Evolutionary conservation across 495 filamentous ascomycete species (phyloP).

Genomic region (Penicillium pancosmium): DNA sequence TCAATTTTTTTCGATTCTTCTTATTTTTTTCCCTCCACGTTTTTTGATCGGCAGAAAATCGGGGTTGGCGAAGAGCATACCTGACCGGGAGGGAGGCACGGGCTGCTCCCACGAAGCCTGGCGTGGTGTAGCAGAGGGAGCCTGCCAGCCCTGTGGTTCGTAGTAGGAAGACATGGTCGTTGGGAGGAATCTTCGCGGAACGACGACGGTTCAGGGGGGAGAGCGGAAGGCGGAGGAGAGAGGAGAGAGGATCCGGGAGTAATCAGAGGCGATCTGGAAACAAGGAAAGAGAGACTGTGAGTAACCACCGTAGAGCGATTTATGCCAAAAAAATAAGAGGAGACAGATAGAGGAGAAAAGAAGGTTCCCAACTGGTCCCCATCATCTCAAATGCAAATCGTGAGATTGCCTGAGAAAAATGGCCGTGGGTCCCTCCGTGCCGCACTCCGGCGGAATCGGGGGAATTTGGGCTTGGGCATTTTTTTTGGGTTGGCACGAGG

Average conservation of each 20-base stretch:
- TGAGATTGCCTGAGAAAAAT: slow-evolving; percentile 13
- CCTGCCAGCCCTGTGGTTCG: slow-evolving; percentile 81
- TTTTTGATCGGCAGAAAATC: background rate
- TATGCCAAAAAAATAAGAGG: background rate
- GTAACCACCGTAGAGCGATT: background rate
- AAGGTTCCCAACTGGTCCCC: background rate
- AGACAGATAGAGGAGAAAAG: background rate
- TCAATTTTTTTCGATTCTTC: slow-evolving; percentile 23
- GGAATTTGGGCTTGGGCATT: slow-evolving; percentile 15
- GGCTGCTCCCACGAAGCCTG: slow-evolving; percentile 82
- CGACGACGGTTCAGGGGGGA: slow-evolving; percentile 31
- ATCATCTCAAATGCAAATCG: slow-evolving; percentile 1
- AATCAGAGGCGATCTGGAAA: slow-evolving; percentile 33
- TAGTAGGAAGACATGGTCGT: slow-evolving; percentile 80
- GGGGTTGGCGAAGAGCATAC: slow-evolving; percentile 47
- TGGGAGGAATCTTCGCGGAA: slow-evolving; percentile 18
- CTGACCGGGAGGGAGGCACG: slow-evolving; percentile 83
- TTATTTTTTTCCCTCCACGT: background rate
- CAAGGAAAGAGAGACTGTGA: slow-evolving; percentile 2
- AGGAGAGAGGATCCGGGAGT: slow-evolving; percentile 34
- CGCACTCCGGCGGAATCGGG: slow-evolving; percentile 19
- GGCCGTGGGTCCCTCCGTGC: slow-evolving; percentile 21
- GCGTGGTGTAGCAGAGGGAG: slow-evolving; percentile 53
- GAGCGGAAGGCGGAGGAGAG: slow-evolving; percentile 25
- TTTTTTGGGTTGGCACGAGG: slow-evolving; percentile 14